Evolutionary conservation across 768 basidiomycete genomes (phyloP).

Genomic region (Hypholoma fasciculare): DNA sequence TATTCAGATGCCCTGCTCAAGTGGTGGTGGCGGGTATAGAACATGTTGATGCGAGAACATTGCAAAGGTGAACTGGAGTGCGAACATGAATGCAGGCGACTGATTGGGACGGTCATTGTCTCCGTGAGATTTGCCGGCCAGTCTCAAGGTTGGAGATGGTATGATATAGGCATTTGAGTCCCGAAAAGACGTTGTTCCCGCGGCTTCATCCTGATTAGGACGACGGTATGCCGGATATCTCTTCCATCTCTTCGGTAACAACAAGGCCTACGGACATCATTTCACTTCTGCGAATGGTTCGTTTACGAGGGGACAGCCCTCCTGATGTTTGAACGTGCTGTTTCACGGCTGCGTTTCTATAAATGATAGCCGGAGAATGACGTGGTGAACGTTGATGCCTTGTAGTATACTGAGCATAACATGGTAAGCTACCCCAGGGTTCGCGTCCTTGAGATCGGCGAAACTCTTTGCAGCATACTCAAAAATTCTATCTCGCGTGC

Average conservation of each 20-base stretch:
- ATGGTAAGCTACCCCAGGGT: constrained; percentile 84
- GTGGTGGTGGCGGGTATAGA: no score
- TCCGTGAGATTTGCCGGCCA: no score
- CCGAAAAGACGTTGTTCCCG: no score
- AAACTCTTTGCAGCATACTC: constrained; percentile 91
- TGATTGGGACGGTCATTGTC: no score
- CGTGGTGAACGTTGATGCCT: constrained; percentile 65
- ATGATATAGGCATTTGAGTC: constrained; percentile 84
- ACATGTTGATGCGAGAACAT: no score
- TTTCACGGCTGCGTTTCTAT: constrained; percentile 75
- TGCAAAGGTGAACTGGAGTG: no score
- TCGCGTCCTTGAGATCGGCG: constrained; percentile 77
- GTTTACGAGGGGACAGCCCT: constrained; percentile 77
- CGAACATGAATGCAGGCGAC: no score
- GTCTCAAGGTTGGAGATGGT: constrained; percentile 78
- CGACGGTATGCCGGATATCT: constrained; percentile 51
- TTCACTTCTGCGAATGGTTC: constrained; percentile 76
- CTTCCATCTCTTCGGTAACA: constrained; percentile 81
- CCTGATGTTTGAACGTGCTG: constrained; percentile 83
- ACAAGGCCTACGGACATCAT: constrained; percentile 84
- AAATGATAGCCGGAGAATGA: constrained; percentile 1
- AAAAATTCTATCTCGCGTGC: constrained; percentile 87
- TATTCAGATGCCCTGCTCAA: no score
- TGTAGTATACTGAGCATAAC: constrained; percentile 86
- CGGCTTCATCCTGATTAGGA: no score